Evolutionary conservation across 805 yeast genomes (phyloP), one percentile per base, ranked within the genome.

Genomic region (Ogataea pini): DNA sequence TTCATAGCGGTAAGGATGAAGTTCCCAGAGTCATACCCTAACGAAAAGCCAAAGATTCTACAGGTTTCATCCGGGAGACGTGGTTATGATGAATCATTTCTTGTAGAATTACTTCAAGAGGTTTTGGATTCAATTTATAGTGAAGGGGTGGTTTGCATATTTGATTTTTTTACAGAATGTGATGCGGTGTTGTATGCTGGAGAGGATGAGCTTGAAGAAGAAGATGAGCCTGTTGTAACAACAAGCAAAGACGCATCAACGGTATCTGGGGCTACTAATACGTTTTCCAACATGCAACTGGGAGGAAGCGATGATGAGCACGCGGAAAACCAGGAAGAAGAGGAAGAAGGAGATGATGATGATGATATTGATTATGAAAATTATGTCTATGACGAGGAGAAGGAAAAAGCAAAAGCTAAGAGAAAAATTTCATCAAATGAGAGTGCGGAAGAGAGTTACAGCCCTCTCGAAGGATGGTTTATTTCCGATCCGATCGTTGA

Each of bases 401-500:
- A 51, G 9, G 67, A 64, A 27, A 63, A 59, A 13, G 60, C 63
- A 2, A 56, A 36, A 55, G 62, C 50, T 48, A 51, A 50, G 20
- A 40, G 42, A 20, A 52, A 7, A 49, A 38, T 8, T 25, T 40
- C 22, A n/a, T 19, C 24, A 31, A 38, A 25, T 7, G 40, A 20
- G 33, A 18, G 36, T 7, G 46, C 50, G 6, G 46, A 55, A 19
- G 8, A 29, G 17, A 40, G 44, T 3, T 44, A 56, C 0, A 79
- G 85, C 54, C 80, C 79, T 0, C 64, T 86, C n/a, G 77, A 72
- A 34, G 86, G 85, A 1, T 94, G 98, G 98, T 60, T 69, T 0
- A 73, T 76, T 9, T 85, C 96, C 1, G 95, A 86, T 1, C 86
- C 95, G 0, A 76, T 91, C 1, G 69, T 76, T 1, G 99, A 92